Conservation (phyloP, 805 yeast genomes). For the Lipomyces orientalis region DNA sequence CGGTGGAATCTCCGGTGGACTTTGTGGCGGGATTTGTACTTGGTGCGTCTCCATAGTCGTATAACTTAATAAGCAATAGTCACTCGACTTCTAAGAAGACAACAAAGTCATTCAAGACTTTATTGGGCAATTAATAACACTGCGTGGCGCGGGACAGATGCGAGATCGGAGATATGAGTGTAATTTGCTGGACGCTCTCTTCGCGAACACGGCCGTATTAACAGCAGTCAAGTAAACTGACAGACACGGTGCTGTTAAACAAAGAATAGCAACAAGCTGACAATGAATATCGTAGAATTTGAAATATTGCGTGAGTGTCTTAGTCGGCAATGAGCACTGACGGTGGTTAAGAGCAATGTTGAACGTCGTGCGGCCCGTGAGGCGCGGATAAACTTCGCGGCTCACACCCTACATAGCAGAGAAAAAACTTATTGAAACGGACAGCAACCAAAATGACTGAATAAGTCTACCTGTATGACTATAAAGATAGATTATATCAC, state of each 20-base stretch:
- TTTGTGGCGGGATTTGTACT: background rate
- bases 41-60: background rate
- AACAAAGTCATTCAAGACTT: background rate
- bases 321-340: background rate
- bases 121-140: background rate
- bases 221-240: background rate
- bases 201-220: no score
- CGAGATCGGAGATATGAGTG: background rate
- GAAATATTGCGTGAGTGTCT: background rate
- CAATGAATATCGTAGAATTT: background rate
- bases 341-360: background rate
- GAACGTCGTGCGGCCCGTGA: conserved; percentile 2
- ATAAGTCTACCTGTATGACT: no score
- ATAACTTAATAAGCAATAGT: background rate
- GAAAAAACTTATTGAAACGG: no score
- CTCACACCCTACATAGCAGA: no score
- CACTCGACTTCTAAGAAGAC: background rate
- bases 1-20: conserved; percentile 22
- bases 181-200: background rate
- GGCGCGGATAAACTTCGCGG: background rate
- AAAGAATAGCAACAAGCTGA: background rate
- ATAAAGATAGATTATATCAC: no score
- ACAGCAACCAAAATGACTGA: no score
- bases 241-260: background rate
- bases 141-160: background rate